Base-by-base conservation (phyloP, 2,329 filamentous ascomycete genomes). In the Fusarium musae region DNA sequence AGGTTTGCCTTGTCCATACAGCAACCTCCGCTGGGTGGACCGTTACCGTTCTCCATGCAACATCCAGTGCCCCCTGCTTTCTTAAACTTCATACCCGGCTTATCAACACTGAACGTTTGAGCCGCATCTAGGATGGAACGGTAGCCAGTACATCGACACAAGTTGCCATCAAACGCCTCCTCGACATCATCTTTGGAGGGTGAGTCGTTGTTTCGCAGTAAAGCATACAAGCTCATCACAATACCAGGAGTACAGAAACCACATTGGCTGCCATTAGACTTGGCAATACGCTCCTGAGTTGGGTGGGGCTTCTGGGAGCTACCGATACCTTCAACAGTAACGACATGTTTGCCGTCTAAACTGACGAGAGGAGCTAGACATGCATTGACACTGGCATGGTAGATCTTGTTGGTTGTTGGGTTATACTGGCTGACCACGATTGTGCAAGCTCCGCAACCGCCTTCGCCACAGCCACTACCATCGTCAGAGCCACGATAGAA, bases 221-320 rank as follows among this genome's bases (percentile, higher is more conserved):
- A 87, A 10, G 96, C 96, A 82, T 99, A 99, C 63, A 98, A 83
- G 81, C 95, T 98, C 93, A 98, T 98, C 71, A 98, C 95, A 78
- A 99, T 98, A 5, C 96, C 96, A 9, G 96, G 96, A 0, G 96
- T 98, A 79, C 96, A 99, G 83, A 99, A 99, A 2, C 95, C 89
- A 67, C 89, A 99, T 82, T 99, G 96, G 76, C 94, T 97, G 54
- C 96, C 96, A 84, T 97, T 96, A 37, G 93, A 90, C 82, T 93
- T 93, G 23, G 96, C 96, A 77, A 99, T 93, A 53, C 96, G 89
- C 84, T 98, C 95, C 81, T 98, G 96, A 7, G 92, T 87, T 4
- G 96, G 93, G 84, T 99, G 96, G 9, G 96, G 96, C 46, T 88
- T 90, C 81, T 96, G 92, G 34, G 93, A 91, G 80, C 93, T 93